Conservation (phyloP, 768 basidiomycete genomes). For the Hypholoma fasciculare region DNA sequence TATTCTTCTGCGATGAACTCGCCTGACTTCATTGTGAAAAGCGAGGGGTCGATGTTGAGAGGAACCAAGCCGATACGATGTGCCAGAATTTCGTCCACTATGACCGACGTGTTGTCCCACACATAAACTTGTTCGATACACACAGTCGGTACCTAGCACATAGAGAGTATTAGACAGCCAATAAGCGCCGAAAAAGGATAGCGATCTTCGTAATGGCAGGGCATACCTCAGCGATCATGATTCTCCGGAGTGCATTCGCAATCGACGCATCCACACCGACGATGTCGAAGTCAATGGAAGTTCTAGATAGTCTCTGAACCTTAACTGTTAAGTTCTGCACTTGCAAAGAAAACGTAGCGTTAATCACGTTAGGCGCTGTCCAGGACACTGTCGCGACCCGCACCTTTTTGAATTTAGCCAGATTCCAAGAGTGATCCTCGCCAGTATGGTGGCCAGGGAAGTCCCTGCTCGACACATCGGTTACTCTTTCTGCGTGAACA, state of each 20-base stretch:
- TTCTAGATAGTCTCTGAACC: conserved; percentile 77
- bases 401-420: conserved; percentile 76
- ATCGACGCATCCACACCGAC: conserved; percentile 95
- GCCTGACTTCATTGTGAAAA: conserved; percentile 59
- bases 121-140: conserved; percentile 90
- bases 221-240: conserved; percentile 90
- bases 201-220: neutral
- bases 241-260: conserved; percentile 91
- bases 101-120: conserved; percentile 93
- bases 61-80: conserved; percentile 94
- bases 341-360: conserved; percentile 24
- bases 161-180: neutral
- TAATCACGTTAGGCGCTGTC: neutral
- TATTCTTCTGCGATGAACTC: conserved; percentile 11
- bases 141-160: conserved; percentile 79
- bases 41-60: conserved; percentile 78
- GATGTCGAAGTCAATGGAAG: conserved; percentile 91
- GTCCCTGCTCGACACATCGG: conserved; percentile 84
- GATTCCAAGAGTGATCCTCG: conserved; percentile 85
- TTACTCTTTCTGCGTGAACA: conserved; percentile 67
- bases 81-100: conserved; percentile 91
- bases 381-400: conserved; percentile 22
- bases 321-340: conserved; percentile 71
- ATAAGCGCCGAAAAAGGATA: neutral
- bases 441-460: conserved; percentile 88